Evolutionary conservation across 305 asterid genomes (phyloP).

Genomic region (Solanum hybrid): DNA sequence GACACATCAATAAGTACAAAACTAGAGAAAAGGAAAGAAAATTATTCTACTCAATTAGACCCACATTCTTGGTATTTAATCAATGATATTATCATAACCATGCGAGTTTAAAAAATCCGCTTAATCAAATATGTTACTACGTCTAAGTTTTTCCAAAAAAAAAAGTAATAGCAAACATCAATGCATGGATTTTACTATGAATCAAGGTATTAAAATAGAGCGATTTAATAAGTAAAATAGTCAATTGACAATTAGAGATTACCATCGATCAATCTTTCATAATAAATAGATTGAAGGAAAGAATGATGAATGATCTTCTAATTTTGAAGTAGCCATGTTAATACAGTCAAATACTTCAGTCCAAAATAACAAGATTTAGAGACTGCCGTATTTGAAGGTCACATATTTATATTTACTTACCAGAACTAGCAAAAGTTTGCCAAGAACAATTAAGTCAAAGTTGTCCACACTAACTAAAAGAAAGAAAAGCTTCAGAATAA

Average conservation of each 20-base stretch:
- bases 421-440: too few relatives aligned
- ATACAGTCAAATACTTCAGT: not conserved
- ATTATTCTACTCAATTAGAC: not conserved
- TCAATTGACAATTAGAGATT: not conserved
- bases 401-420: too few relatives aligned
- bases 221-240: not conserved
- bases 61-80: not conserved
- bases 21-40: not conserved
- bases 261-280: not conserved
- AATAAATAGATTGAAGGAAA: not conserved
- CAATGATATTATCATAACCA: not conserved
- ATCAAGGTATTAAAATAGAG: not conserved
- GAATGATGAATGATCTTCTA: not conserved
- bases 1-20: not conserved
- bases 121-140: not conserved
- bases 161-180: not conserved
- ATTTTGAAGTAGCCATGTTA: not conserved
- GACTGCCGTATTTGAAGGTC: too few relatives aligned
- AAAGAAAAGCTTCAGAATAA: too few relatives aligned
- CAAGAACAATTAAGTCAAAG: too few relatives aligned
- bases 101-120: not conserved
- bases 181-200: not conserved
- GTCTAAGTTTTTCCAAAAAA: not conserved
- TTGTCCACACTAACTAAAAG: too few relatives aligned
- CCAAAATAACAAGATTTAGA: not conserved